Evolutionary conservation across 2,329 filamentous ascomycete genomes (phyloP), one percentile per base, ranked within the genome.

Genomic region (Nigrospora osmanthi): DNA sequence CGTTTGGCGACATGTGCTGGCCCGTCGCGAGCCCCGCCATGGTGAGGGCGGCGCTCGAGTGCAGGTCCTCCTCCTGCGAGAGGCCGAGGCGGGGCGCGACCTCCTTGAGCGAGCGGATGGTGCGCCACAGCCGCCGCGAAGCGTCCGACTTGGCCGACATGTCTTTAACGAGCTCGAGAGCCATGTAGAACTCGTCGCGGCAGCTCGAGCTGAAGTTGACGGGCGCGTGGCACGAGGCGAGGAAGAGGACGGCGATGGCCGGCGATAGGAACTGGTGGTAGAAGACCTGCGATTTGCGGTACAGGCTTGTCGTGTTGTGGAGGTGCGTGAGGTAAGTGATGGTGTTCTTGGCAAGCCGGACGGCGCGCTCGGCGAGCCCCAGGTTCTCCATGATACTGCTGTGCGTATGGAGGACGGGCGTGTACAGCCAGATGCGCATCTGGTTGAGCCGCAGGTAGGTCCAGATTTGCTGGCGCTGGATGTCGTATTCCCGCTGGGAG

Each of bases 381-480:
- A 83, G 75, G 58, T 95, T 85, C 46, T 84, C 78, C 66, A 85
- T 80, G 55, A 96, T 96, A 55, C 83, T 90, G 12, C 81, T 85
- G 4, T 87, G 81, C 15, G 85, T 91, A 62, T 95, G 88, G 10
- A 97, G 70, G 3, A 95, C 83, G 0, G 89, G 89, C 0, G 89
- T 87, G 62, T 94, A 90, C 28, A 96, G 86, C 60, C 89, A 81
- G 47, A 90, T 93, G 6, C 90, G 85, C 67, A 95, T 87, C 68
- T 95, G 89, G 56, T 95, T 96, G 36, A 89, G 80, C 35, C 90
- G 81, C 14, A 96, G 70, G 59, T 94, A 93, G 15, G 93, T 83
- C 61, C 93, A 81, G 39, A 96, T 83, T 48, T 87, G 84, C 12
- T 94, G 71, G 6, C 90, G 82, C 53, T 83, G 81, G 16, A 84